Base-by-base conservation (phyloP, 1,284 basidiomycete species). In the Papiliotrema nemorosa region DNA sequence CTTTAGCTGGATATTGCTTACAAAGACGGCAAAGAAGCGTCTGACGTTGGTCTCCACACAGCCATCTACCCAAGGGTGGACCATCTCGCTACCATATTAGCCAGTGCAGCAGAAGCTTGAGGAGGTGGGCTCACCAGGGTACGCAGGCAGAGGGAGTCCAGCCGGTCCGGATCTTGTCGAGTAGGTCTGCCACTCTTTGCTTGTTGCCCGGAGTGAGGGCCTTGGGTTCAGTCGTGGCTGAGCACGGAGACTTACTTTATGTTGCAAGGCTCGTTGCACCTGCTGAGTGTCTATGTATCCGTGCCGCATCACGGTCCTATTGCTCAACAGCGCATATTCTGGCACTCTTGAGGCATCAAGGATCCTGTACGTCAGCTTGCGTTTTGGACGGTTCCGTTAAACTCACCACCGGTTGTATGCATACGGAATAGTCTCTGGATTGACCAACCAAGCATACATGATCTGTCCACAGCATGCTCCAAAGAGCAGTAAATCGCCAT, bases 381-480 rank as follows among this genome's bases (percentile, higher is more conserved):
- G 25, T 37, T 14, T 18, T 20, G 22, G 2, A 10, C 25, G 37
- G 9, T 10, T n/a, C 5, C 4, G n/a, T 5, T 31, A 14, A 24
- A 65, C 80, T 40, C 55, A 88, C 89, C 90, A 93, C 40, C 72
- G 74, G 22, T 77, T 78, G 63, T 94, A 94, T 18, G 86, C 87
- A 35, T 77, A 76, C 5, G 88, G 85, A 25, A 94, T 82, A 0
- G 89, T 88, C 53, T 92, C 89, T 7, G 89, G 90, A 24, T 86
- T 79, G 27, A 89, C 71, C 26, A 94, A 78, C 75, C 86, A 90
- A 0, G 81, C 84, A 68, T 90, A 93, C 76, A 93, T 81, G 68
- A 96, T 94, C 73, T 96, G 91, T 9, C 85, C 86, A 64, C 86
- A 94, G 18, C 86, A 87, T 2, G 92, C 64, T 10, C 85, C 81